Evolutionary conservation across 2,329 filamentous ascomycete species (phyloP), one percentile per base, ranked within the genome.

Genomic region (Juglanconis juglandina): DNA sequence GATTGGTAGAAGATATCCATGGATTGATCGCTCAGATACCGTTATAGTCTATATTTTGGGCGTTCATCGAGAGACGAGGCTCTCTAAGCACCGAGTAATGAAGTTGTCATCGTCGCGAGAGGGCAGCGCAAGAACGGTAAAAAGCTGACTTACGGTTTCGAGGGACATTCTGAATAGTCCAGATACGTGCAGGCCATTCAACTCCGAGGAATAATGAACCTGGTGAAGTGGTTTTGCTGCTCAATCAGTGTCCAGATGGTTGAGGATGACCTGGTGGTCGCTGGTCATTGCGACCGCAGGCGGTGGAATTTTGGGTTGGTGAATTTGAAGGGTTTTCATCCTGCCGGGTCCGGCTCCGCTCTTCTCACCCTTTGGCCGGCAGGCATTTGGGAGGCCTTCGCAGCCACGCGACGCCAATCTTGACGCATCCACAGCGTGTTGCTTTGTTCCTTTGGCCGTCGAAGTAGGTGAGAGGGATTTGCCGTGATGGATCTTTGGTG

Each of bases 11-110:
- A 58, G 35, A 42, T 8, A 30, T 39, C 30, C 14, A 13, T 24
- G 41, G 24, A 48, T 66, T 70, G 72, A 66, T 71, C 80, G 82
- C 84, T 95, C 91, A 95, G 91, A 95, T 95, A 95, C 91, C 91
- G 91, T 95, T 94, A 90, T 95, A 95, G 91, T 95, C 90, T 90
- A 87, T 85, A 75, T 74, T 71, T 82, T 82, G 79, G 79, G 81
- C 84, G 76, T 77, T 81, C 86, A 88, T 76, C 66, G 82, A 85
- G 83, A 79, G 71, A 79, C 76, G 79, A 81, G 78, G 74, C 77
- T 79, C 81, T 83, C 82, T 87, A 80, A 77, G 84, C 80, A 79
- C 81, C 74, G 69, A 67, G 69, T 72, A 69, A 74, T 71, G 76
- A 74, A 67, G 75, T 76, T 83, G 81, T 88, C 86, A 88, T 89